Conservation (phyloP, 352 stramenopile genomes). For the Phytopythium mirpurense region DNA sequence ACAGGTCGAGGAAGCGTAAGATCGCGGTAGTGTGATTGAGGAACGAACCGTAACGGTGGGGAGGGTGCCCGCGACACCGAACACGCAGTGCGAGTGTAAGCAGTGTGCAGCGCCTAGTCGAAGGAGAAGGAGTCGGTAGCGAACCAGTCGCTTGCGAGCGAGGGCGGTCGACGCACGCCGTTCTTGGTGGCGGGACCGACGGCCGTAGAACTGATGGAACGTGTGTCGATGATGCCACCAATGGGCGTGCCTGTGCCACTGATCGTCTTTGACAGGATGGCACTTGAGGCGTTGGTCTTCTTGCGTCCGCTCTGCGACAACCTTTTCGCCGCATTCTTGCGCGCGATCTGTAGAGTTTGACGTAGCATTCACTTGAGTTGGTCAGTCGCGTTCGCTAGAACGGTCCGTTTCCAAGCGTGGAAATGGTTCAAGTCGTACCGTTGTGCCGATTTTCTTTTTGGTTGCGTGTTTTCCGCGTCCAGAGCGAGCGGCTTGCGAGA, state of each 20-base stretch:
- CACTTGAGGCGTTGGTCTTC: not conserved
- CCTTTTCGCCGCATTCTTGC: constrained; percentile 18
- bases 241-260: not conserved
- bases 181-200: constrained; percentile 13
- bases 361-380: too few species aligned
- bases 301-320: constrained; percentile 5
- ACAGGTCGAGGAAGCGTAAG: too few species aligned
- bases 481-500: not conserved
- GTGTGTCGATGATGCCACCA: constrained; percentile 1
- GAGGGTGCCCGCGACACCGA: too few species aligned
- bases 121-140: constrained; percentile 35
- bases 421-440: not conserved
- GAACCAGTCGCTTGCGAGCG: constrained; percentile 31
- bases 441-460: not conserved
- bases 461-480: not conserved
- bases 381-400: too few species aligned
- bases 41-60: not conserved
- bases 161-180: constrained; percentile 11
- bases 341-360: not conserved
- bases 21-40: too few species aligned
- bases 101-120: constrained; percentile 13
- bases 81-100: too few species aligned
- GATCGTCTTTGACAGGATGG: not conserved
- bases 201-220: constrained; percentile 7
- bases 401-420: too few species aligned